Conservation (phyloP, 805 yeast species). For the Ogataea chonburiensis region DNA sequence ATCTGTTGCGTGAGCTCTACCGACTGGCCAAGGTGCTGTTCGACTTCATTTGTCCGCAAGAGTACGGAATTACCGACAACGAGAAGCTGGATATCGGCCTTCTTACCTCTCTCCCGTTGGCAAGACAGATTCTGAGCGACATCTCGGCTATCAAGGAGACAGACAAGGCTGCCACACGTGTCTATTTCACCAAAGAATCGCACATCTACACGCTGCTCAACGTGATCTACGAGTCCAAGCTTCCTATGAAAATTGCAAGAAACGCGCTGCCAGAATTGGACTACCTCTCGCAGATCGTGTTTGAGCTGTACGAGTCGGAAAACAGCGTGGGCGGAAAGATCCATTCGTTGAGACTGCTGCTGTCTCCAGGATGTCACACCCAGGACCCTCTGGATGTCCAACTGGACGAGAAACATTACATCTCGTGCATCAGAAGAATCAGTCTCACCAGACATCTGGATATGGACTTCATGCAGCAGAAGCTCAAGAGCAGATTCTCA, state of each 20-base stretch:
- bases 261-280: slow-evolving; percentile 96
- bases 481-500: slow-evolving; percentile 73
- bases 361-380: slow-evolving; percentile 98
- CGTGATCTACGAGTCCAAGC: slow-evolving; percentile 84
- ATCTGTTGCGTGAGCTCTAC: slow-evolving; percentile 82
- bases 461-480: slow-evolving; percentile 81
- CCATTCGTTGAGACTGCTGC: slow-evolving; percentile 85
- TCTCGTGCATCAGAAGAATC: slow-evolving; percentile 90
- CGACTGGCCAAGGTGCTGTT: slow-evolving; percentile 87
- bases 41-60: slow-evolving; percentile 98
- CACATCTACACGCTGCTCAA: slow-evolving; percentile 93
- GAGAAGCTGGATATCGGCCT: slow-evolving; percentile 96
- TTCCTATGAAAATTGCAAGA: slow-evolving; percentile 93
- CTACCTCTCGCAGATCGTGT: slow-evolving; percentile 88
- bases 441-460: slow-evolving; percentile 91
- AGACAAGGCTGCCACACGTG: slow-evolving; percentile 79
- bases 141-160: slow-evolving; percentile 74
- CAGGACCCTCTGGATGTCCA: slow-evolving; percentile 97
- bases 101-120: slow-evolving; percentile 88
- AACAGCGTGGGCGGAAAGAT: slow-evolving; percentile 65
- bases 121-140: slow-evolving; percentile 81
- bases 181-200: slow-evolving; percentile 94
- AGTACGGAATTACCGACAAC: slow-evolving; percentile 92
- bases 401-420: slow-evolving; percentile 92
- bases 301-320: slow-evolving; percentile 88